A percentile compares a stretch with the other conserved stretches of the same genome.
Evolutionary conservation across 768 basidiomycete species (phyloP).

Genomic region (Leccinum longicurvipes): DNA sequence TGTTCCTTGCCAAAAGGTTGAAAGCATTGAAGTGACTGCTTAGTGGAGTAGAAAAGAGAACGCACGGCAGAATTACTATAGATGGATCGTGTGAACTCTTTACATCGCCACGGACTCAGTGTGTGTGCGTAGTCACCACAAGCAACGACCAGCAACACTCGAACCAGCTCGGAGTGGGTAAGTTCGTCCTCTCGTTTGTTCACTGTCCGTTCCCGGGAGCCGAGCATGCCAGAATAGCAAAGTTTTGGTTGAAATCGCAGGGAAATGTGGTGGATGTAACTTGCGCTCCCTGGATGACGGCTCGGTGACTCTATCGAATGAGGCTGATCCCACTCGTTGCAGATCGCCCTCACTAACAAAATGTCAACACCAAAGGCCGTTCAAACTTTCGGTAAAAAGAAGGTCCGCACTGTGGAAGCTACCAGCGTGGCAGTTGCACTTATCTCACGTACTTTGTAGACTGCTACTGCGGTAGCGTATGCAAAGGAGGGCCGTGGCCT

Average conservation of each 20-base stretch:
- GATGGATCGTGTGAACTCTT: constrained; percentile 24
- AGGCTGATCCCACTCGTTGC: constrained; percentile 18
- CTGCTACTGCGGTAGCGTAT: constrained; percentile 96
- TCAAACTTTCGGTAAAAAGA: constrained; percentile 99
- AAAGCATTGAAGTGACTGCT: constrained; percentile 13
- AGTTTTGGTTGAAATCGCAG: constrained; percentile 20
- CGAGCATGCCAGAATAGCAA: background rate
- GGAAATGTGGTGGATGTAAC: constrained; percentile 40
- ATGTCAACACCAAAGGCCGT: constrained; percentile 87
- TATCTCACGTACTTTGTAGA: constrained; percentile 44
- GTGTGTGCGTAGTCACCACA: background rate
- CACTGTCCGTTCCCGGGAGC: background rate
- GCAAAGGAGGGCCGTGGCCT: constrained; percentile 95
- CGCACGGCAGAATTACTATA: constrained; percentile 14
- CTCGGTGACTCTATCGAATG: background rate
- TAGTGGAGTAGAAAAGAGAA: background rate
- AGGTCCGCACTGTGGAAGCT: constrained; percentile 50
- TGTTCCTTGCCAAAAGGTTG: constrained; percentile 13
- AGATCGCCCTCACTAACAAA: constrained; percentile 35
- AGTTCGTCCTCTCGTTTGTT: constrained; percentile 25
- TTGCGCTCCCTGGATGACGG: constrained; percentile 36
- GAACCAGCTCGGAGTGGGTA: constrained; percentile 38
- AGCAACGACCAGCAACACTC: constrained; percentile 22
- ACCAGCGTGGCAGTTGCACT: background rate
- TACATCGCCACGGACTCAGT: background rate